Base-by-base conservation (phyloP, 768 basidiomycete genomes). In the Rhizopogon roseolus region DNA sequence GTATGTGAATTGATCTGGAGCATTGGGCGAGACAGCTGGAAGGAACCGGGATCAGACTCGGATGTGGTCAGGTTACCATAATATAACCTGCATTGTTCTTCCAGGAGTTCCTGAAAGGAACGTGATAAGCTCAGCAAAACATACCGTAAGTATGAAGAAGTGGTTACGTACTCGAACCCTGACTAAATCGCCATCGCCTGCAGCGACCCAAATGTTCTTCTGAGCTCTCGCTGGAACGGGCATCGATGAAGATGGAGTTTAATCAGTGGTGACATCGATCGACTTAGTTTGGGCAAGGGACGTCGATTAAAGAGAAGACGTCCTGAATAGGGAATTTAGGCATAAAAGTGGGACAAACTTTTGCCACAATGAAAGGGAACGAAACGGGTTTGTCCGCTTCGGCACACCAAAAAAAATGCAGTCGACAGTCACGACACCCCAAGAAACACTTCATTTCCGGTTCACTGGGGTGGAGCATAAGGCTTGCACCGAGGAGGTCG, bases 191-290 rank as follows among this genome's bases (percentile, higher is more conserved):
- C 94, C 94, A 64, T 97, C 94, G 43, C 84, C 88, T 0, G 94
- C 90, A 42, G 94, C 94, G 36, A 97, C 81, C 94, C 94, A 97
- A 42, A 97, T 86, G 71, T 95, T 95, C 66, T 81, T 69, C 43
- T 62, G 65, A 7, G 64, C 57, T 28, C 59, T 61, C 10, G 66
- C 67, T 14, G 69, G 64, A 29, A 66, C 64, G 17, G 72, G 70
- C 73, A 67, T 68, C 50, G 52, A 60, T 49, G 58, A 38, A 44
- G 45, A 13, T 29, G 39, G 32, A 49, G 51, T 41, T 39, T 29
- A 53, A 66, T 64, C 60, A 60, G 64, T 56, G 59, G 50, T 19
- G 42, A 41, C 56, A n/a, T 22, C 22, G 22, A 22, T 22, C 3
- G 22, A 22, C 22, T 22, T 64, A 56, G 59, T 54, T 55, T 46